A percentile compares a stretch with the other conserved stretches of the same genome.
Evolutionary conservation across 2,329 filamentous ascomycete genomes (phyloP).

Genomic region (Penicillium concentricum): DNA sequence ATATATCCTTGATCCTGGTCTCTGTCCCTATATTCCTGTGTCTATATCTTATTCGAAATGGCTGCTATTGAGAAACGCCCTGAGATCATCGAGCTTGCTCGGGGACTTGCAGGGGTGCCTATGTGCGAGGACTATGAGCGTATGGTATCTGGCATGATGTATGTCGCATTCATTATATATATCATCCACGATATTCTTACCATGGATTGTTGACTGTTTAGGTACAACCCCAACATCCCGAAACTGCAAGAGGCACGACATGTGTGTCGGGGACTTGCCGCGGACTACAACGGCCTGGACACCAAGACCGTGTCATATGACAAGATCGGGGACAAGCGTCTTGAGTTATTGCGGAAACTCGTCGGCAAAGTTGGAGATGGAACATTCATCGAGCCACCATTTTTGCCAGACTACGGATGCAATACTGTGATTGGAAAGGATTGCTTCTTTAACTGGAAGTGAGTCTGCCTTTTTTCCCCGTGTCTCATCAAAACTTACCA

Average conservation of each 20-base stretch:
- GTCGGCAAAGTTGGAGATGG: conserved; percentile 31
- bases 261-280: conserved; percentile 25
- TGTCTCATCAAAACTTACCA: not conserved
- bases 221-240: conserved; percentile 32
- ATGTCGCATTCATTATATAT: too few species aligned
- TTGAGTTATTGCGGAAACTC: conserved; percentile 27
- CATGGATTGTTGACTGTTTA: conserved; percentile 2
- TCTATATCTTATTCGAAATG: conserved; percentile 9
- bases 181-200: not conserved
- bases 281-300: conserved; percentile 33
- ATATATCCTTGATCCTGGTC: not conserved
- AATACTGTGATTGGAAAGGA: conserved; percentile 32
- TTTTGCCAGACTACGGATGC: conserved; percentile 34
- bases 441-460: conserved; percentile 37
- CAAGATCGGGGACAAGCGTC: conserved; percentile 24
- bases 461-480: not conserved
- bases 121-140: conserved; percentile 37
- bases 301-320: conserved; percentile 28
- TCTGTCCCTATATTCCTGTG: not conserved
- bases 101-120: conserved; percentile 24
- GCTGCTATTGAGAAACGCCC: conserved; percentile 28
- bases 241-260: conserved; percentile 30
- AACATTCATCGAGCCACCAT: conserved; percentile 34
- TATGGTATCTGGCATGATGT: conserved; percentile 41
- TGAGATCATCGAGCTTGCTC: conserved; percentile 33